Evolutionary conservation across 805 yeast species (phyloP), one percentile per base, ranked within the genome.

Genomic region (Monosporozyma yasuniensis): DNA sequence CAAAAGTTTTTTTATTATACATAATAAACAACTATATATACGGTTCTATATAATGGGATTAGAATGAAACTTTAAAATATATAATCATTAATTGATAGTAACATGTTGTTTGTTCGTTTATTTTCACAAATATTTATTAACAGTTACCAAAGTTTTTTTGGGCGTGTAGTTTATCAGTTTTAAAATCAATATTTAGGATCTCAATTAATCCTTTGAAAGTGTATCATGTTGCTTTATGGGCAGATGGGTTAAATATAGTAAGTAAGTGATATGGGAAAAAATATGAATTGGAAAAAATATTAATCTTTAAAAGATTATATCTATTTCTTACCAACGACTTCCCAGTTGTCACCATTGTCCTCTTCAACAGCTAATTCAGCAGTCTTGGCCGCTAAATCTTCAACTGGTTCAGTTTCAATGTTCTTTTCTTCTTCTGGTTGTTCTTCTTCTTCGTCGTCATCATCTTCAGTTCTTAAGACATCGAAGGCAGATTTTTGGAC

Each of bases 381-480:
- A 27, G 78, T 63, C 43, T 71, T 71, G 41, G 70, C 64, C 48
- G 68, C 64, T 44, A 68, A 55, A n/a, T 53, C 60, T 30, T 57
- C 56, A 23, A 57, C 64, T 21, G 27, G 27, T 2, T 52, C 50
- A 18, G 49, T 43, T 11, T 50, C 50, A 21, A 47, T 42, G 42
- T 54, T 51, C n/a, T 54, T 55, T 25, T 51, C 60, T n/a, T 30
- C 32, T 35, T 50, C 48, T 18, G 50, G 52, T 44, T 54, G 51
- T 30, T 54, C 67, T 44, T 61, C 66, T 19, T 69, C 72, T 6
- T 72, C 76, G 1, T 74, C 79, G 2, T 74, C 79, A 3, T 78
- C 82, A 48, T 73, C 81, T 30, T 78, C 81, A 48, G 61, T 63
- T 47, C 76, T 70, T 61, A 80, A 67, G 22, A 79, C 80, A 46